A percentile compares a stretch with the other conserved stretches of the same genome.
Conservation (phyloP, 805 yeast genomes). For the Candida cerambycidarum region DNA sequence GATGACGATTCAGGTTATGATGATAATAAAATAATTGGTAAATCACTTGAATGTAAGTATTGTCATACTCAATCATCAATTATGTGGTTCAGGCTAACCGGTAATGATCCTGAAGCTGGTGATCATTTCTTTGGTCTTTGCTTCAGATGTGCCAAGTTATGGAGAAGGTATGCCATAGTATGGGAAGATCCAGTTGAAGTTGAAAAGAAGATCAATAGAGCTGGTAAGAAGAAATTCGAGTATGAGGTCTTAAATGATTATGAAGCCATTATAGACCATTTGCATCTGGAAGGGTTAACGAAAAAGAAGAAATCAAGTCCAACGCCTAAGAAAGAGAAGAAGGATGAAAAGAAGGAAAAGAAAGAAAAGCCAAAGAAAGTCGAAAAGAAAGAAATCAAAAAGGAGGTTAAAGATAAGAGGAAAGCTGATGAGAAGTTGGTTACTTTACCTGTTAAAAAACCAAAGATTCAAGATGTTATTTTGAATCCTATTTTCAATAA, state of each 20-base stretch:
- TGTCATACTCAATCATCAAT: slow-evolving; percentile 58
- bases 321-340: slow-evolving; percentile 6
- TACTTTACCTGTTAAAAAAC: slow-evolving; percentile 15
- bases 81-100: slow-evolving; percentile 75
- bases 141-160: slow-evolving; percentile 79
- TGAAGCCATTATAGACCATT: slow-evolving; percentile 49
- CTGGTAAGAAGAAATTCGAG: slow-evolving; percentile 59
- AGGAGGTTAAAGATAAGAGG: slow-evolving; percentile 9
- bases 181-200: slow-evolving; percentile 84
- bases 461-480: slow-evolving; percentile 12
- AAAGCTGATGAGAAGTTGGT: slow-evolving; percentile 9
- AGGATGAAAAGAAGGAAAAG: slow-evolving; percentile 6
- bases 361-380: slow-evolving; percentile 6
- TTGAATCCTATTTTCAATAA: slow-evolving; percentile 24
- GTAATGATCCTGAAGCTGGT: slow-evolving; percentile 37
- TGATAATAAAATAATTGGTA: slow-evolving; percentile 44
- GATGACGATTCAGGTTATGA: slow-evolving; percentile 76
- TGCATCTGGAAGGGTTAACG: slow-evolving; percentile 30
- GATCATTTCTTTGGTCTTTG: slow-evolving; percentile 63
- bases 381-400: slow-evolving; percentile 3
- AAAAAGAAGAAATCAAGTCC: slow-evolving; percentile 9
- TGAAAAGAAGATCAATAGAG: slow-evolving; percentile 44
- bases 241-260: slow-evolving; percentile 66
- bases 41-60: slow-evolving; percentile 63
- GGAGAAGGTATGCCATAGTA: slow-evolving; percentile 85